A percentile compares a stretch with the other conserved stretches of the same genome.
Evolutionary conservation across 108 stramenopile species (phyloP).

Genomic region (Fragilaria crotonensis): DNA sequence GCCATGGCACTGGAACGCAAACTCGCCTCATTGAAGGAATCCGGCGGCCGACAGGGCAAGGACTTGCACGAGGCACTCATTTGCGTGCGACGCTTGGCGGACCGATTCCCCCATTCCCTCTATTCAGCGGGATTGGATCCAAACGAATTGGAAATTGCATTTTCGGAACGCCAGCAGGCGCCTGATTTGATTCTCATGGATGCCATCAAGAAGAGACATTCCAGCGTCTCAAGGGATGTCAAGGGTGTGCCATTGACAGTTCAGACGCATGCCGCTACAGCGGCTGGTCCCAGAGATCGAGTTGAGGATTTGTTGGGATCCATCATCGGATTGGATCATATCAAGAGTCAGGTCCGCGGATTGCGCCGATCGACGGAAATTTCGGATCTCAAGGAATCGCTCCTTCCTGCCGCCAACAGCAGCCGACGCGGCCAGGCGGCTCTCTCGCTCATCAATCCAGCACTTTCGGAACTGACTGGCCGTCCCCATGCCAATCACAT

Average conservation of each 20-base stretch:
- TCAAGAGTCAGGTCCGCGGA: slow-evolving; percentile 84
- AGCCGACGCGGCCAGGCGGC: slow-evolving; percentile 45
- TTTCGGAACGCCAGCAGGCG: slow-evolving; percentile 33
- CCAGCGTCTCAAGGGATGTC: slow-evolving; percentile 15
- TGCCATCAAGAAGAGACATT: slow-evolving; percentile 50
- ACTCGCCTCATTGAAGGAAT: slow-evolving; percentile 36
- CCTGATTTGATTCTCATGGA: slow-evolving; percentile 60
- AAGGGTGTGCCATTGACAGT: slow-evolving; percentile 13
- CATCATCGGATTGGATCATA: slow-evolving; percentile 83
- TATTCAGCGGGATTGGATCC: slow-evolving; percentile 85
- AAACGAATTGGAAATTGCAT: slow-evolving; percentile 80
- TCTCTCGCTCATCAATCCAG: slow-evolving; percentile 39
- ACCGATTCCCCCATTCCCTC: slow-evolving; percentile 84
- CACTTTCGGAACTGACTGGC: slow-evolving; percentile 48
- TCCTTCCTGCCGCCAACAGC: slow-evolving; percentile 44
- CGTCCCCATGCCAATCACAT: slow-evolving; percentile 71
- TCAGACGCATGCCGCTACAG: slow-evolving; percentile 12
- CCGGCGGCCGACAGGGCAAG: slow-evolving; percentile 50
- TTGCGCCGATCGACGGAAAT: slow-evolving; percentile 82
- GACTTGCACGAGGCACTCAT: slow-evolving; percentile 71
- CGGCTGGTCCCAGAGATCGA: slow-evolving; percentile 56
- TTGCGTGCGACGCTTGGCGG: slow-evolving; percentile 70
- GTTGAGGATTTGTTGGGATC: slow-evolving; percentile 76
- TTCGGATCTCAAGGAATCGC: slow-evolving; percentile 69
- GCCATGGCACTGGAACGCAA: slow-evolving; percentile 71